Evolutionary conservation across 352 stramenopile species (phyloP).

Genomic region (Pythium folliculosum): DNA sequence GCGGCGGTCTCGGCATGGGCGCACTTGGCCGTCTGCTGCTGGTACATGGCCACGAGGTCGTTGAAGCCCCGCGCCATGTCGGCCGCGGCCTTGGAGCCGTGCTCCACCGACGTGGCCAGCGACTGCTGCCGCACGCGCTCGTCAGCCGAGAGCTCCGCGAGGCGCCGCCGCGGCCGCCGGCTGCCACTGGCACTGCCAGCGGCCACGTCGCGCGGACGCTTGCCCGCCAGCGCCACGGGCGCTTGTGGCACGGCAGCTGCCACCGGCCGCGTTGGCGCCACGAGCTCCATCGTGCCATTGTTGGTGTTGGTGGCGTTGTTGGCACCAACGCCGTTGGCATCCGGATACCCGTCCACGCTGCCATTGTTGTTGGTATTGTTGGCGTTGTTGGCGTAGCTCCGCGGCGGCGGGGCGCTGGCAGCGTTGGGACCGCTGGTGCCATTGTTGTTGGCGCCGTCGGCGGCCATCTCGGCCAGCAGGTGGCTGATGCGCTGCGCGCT

Average conservation of each 20-base stretch:
- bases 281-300: neutral
- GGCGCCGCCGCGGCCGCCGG: constrained; percentile 18
- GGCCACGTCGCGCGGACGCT: constrained; percentile 12
- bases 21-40: constrained; percentile 28
- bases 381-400: neutral
- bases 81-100: constrained; percentile 48
- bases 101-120: constrained; percentile 48
- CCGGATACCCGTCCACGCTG: neutral
- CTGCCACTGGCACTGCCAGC: neutral
- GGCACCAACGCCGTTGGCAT: neutral
- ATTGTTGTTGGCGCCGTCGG: neutral
- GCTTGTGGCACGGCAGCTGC: neutral
- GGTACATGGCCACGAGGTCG: constrained; percentile 27
- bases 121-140: constrained; percentile 33
- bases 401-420: too few species aligned
- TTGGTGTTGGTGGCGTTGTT: neutral
- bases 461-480: constrained; percentile 24
- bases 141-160: constrained; percentile 16
- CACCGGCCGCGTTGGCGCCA: neutral
- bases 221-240: neutral
- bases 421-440: neutral
- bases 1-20: constrained; percentile 16
- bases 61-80: constrained; percentile 34
- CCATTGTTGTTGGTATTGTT: neutral
- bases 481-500: constrained; percentile 30